Percentiles rank a stretch among this genome's conserved stretches.
Evolutionary conservation across 169 alveolate species (phyloP).

Genomic region (Plasmodium fragile): DNA sequence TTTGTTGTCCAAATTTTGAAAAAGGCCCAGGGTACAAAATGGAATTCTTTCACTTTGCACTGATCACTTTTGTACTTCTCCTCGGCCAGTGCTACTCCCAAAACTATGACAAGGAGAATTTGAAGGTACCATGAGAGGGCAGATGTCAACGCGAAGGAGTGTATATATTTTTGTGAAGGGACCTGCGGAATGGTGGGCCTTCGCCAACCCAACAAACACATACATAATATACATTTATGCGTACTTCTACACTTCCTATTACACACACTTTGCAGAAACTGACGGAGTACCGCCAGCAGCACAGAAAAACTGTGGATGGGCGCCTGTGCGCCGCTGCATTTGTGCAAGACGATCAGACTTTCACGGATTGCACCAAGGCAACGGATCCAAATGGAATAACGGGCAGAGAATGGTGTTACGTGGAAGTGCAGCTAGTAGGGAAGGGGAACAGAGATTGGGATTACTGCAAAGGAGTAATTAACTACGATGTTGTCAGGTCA

Average conservation of each 20-base stretch:
- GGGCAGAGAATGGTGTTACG: slow-evolving; percentile 94
- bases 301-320: slow-evolving; percentile 92
- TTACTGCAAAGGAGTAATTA: slow-evolving; percentile 88
- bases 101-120: slow-evolving; percentile 71
- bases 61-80: slow-evolving; percentile 5
- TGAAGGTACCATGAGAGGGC: slow-evolving; percentile 30
- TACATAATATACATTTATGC: not conserved
- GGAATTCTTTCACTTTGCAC: slow-evolving; percentile 13
- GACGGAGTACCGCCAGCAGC: slow-evolving; percentile 93
- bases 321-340: slow-evolving; percentile 94
- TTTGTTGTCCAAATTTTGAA: not conserved
- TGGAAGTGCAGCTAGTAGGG: slow-evolving; percentile 92
- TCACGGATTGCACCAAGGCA: slow-evolving; percentile 92
- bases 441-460: slow-evolving; percentile 94
- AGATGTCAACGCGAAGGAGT: not conserved
- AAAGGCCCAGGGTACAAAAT: slow-evolving; percentile 4
- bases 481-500: slow-evolving; percentile 85
- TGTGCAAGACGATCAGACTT: slow-evolving; percentile 91
- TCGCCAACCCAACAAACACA: not conserved
- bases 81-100: slow-evolving; percentile 11
- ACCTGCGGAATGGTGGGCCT: not conserved
- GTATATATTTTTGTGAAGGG: not conserved
- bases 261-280: slow-evolving; percentile 78
- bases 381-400: slow-evolving; percentile 91
- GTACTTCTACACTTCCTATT: slow-evolving; percentile 2